phyloP scores from a whole-genome alignment of 2,329 filamentous ascomycete genomes.

The Fusarium protoensiforme region DNA sequence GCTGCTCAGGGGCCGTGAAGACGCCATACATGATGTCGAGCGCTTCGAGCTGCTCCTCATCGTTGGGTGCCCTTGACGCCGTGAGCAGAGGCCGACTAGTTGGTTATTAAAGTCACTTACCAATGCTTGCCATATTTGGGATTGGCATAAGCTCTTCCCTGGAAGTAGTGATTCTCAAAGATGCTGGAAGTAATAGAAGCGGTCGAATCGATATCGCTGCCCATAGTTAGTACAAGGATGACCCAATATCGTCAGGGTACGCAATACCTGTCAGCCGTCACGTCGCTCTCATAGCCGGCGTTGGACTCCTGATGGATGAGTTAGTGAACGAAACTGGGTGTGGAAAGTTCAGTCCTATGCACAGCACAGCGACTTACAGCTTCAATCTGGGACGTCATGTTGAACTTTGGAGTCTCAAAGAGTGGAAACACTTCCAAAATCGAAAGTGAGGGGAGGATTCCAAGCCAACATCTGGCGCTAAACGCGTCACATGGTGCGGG shows the following conservation, averaged over 20 bases:
- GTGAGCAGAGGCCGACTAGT: neutral
- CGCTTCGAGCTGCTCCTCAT: conserved; percentile 37
- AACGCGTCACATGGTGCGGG: neutral
- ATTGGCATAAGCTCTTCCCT: conserved; percentile 36
- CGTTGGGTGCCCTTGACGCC: conserved; percentile 32
- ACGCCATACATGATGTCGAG: conserved; percentile 37
- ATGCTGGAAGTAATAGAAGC: conserved; percentile 39
- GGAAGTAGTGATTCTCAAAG: conserved; percentile 35
- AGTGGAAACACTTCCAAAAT: neutral
- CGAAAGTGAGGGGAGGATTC: neutral
- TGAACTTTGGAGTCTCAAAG: neutral
- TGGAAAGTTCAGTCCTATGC: neutral
- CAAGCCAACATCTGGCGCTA: neutral
- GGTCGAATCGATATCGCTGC: conserved; percentile 27
- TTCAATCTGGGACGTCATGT: conserved; percentile 24
- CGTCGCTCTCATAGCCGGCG: conserved; percentile 17
- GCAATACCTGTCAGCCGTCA: conserved; percentile 16
- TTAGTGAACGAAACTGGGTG: neutral
- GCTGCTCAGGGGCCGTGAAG: too few relatives aligned
- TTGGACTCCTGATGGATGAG: conserved; percentile 12
- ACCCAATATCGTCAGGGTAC: accelerated
- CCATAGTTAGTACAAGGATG: neutral
- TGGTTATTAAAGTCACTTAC: neutral
- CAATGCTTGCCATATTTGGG: conserved; percentile 41
- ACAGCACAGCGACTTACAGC: conserved; percentile 9